Evolutionary conservation across 208 protist species (phyloP), one percentile per base, ranked within the genome.

Genomic region (Trypanosoma grayi): DNA sequence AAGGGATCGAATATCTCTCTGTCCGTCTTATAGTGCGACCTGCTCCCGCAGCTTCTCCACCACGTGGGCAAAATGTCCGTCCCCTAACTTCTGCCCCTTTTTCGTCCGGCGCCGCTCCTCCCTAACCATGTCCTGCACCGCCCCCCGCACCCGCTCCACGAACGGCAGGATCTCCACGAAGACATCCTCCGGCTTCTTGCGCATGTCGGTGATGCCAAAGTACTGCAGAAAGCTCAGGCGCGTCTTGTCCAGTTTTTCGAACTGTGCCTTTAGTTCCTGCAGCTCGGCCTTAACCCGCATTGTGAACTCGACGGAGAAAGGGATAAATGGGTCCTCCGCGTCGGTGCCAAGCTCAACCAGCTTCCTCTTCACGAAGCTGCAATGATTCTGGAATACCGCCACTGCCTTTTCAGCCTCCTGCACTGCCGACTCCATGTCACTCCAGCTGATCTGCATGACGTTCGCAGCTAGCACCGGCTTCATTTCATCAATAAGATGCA

Each of bases 301-400:
- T 9, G 51, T 62, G 31, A 78, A 78, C 14, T 54, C 66, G 8
- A 60, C 55, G 27, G 66, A 62, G 43, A 56, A 61, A 16, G 72
- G 72, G 22, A 75, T 45, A 48, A 78, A 78, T 14, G 72, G 72
- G 24, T 78, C 72, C 20, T 74, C 72, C 25, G 22, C 72, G 14
- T 78, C 72, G 11, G 50, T 64, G 20, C 61, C 68, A 27, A 57
- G 22, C 24, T 59, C 68, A 16, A 67, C 39, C 34, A 78, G 40
- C 45, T 60, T 58, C 22, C 69, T 70, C 28, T 72, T 73, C 28
- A 78, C 66, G 50, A 48, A 47, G 30, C 40, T 70, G 27, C 46
- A 58, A n/a, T 75, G 41, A 37, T 56, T 66, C 33, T 72, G 31
- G 58, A 78, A 78, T 11, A 56, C 39, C 30, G 57, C 39, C 22